Evolutionary conservation across 768 basidiomycete genomes (phyloP), one percentile per base, ranked within the genome.

Genomic region (Tylopilus plumbeoviolaceoides): DNA sequence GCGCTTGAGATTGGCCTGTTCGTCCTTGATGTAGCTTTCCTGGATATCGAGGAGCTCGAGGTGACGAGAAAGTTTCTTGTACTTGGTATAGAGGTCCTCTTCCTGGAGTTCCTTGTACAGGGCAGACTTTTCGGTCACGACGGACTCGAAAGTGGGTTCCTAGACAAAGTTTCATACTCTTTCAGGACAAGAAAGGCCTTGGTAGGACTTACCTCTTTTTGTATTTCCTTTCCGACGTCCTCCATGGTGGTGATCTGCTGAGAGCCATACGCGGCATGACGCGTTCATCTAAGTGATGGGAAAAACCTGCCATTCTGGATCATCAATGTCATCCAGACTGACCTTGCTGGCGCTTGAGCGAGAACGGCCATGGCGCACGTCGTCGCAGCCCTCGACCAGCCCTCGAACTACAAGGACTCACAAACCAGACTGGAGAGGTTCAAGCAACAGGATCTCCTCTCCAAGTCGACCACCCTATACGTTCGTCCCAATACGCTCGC

Each of bases 1-100:
- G 46, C 95, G 86, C 71, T 98, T 95, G 51, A 99, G 83, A 65
- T 98, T 98, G 15, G 91, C 91, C 64, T 97, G 95, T 70, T 99
- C 97, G 62, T 99, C 95, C 69, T 98, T 95, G 72, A 99, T 97
- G 69, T 98, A 99, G 73, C 89, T 89, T 72, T 98, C 90, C 64
- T 89, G 87, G 25, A 93, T 91, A 48, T 91, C 89, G 35, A 98
- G 84, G 76, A 99, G 92, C 66, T 99, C 94, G 31, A 95, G 79
- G 65, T 99, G 95, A 44, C 92, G 87, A 48, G 90, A 82, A 46
- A 99, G 87, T 65, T 92, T 92, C 81, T 97, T 95, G 83, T 91
- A 97, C 71, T 95, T 97, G 72, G 91, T 85, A 69, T 98, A 99
- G 56, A 98, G 75, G 73, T 98, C 97, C 73, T 98, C 91, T 53